These are phyloP conservation scores for Pseudonitzschia multistriata DNA, from an alignment of 108 stramenopile species.

Conservation along the genomic window DNA sequence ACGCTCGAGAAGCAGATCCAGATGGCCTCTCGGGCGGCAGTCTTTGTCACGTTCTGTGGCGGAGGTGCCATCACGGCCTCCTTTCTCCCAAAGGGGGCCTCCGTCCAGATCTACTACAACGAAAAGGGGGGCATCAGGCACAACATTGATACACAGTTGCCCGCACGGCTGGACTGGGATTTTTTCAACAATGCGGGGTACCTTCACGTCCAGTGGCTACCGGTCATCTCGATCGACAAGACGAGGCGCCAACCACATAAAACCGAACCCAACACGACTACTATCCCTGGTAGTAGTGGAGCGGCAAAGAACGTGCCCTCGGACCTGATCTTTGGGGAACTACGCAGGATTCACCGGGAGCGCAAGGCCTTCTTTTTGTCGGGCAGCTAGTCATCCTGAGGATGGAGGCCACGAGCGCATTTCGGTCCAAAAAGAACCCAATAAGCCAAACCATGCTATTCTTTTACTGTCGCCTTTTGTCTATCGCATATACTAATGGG, in stretches of 20 bases:
- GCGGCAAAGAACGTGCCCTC: not conserved
- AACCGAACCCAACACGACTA: not conserved
- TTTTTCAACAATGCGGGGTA: constrained; percentile 30
- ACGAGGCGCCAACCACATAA: not conserved
- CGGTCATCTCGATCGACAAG: not conserved
- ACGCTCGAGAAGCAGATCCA: constrained; percentile 18
- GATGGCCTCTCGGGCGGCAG: constrained; percentile 20
- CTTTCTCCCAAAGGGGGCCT: constrained; percentile 52
- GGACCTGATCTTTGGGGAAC: not conserved
- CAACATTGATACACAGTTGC: constrained; percentile 12
- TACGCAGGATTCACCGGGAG: not conserved
- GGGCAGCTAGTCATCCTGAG: too few species aligned
- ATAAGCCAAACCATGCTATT: too few species aligned
- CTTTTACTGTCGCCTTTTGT: too few species aligned
- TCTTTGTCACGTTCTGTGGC: constrained; percentile 49
- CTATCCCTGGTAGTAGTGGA: not conserved
- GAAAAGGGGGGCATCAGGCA: constrained; percentile 31
- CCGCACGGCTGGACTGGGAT: constrained; percentile 63
- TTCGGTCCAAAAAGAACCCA: too few species aligned
- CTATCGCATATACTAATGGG: too few species aligned
- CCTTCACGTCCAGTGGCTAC: constrained; percentile 48
- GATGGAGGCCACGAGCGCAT: too few species aligned
- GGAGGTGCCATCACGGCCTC: constrained; percentile 58
- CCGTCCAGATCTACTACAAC: constrained; percentile 38
- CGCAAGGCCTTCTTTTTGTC: too few species aligned